A percentile compares a stretch with the other conserved stretches of the same genome.
These are phyloP conservation scores for Ophiognomonia clavigignenti-juglandacearum DNA, from an alignment of 2,329 filamentous ascomycete genomes.

Conservation along the genomic window DNA sequence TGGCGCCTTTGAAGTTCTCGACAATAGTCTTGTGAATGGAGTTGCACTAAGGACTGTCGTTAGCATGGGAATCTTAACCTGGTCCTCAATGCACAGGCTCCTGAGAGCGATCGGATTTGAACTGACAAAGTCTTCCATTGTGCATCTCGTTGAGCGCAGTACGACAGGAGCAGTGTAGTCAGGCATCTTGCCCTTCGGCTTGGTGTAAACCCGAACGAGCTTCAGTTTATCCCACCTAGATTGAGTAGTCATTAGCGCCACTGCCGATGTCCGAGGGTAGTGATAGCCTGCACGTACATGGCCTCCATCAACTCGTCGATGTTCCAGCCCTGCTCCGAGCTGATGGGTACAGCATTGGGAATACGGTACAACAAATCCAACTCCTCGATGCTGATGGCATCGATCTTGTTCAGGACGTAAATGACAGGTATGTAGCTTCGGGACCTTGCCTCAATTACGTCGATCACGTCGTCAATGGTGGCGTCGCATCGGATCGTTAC, in stretches of 20 bases:
- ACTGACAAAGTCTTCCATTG: conserved; percentile 95
- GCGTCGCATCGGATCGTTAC: conserved; percentile 97
- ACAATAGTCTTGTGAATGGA: conserved; percentile 94
- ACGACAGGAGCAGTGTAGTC: conserved; percentile 93
- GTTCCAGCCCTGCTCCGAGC: conserved; percentile 97
- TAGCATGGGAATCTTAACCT: conserved; percentile 13
- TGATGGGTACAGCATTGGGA: conserved; percentile 94
- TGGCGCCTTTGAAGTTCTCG: conserved; percentile 90
- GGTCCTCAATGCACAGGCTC: background rate
- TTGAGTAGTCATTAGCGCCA: conserved; percentile 6
- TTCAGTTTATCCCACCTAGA: conserved; percentile 85
- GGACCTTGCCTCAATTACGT: conserved; percentile 89
- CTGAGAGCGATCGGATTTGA: background rate
- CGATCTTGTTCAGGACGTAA: conserved; percentile 98
- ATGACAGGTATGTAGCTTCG: conserved; percentile 98
- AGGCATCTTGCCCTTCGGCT: conserved; percentile 91
- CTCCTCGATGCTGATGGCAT: conserved; percentile 96
- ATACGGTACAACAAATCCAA: conserved; percentile 94
- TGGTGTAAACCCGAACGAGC: conserved; percentile 90
- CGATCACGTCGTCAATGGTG: conserved; percentile 94
- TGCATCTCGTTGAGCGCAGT: conserved; percentile 74
- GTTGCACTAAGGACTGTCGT: conserved; percentile 68
- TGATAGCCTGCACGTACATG: conserved; percentile 60
- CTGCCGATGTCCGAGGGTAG: too few relatives aligned
- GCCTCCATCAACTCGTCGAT: conserved; percentile 92